phyloP scores from a whole-genome alignment of 208 protist species.

The Herpetomonas samuelpessoai region DNA sequence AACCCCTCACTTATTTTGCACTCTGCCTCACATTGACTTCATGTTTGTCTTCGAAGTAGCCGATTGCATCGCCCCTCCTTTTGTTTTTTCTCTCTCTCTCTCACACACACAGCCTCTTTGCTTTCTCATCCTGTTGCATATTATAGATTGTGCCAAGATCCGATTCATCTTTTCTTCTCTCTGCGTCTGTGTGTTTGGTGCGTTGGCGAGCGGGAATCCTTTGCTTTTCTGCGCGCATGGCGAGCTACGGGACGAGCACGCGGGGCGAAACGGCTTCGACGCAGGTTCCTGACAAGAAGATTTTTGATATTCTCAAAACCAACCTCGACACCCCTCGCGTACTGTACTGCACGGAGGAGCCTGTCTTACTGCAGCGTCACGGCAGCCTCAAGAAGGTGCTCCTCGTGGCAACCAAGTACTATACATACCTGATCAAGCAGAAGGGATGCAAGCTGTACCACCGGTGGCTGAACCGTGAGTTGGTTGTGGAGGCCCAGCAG shows the following conservation, averaged over 20 bases:
- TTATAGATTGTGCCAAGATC: too few relatives aligned
- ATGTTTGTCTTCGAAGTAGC: neutral
- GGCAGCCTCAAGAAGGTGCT: slow-evolving; percentile 51
- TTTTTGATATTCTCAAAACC: slow-evolving; percentile 71
- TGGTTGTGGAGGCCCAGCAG: slow-evolving; percentile 34
- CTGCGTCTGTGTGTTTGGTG: neutral
- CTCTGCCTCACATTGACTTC: neutral
- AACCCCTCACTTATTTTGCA: neutral
- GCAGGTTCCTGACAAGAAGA: slow-evolving; percentile 23
- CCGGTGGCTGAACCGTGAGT: slow-evolving; percentile 63
- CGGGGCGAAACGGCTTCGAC: too few relatives aligned
- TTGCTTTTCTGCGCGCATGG: too few relatives aligned
- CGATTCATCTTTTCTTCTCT: neutral
- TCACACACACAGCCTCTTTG: too few relatives aligned
- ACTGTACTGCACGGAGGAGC: slow-evolving; percentile 45
- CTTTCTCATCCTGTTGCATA: too few relatives aligned
- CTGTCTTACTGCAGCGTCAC: slow-evolving; percentile 47
- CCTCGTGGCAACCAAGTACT: slow-evolving; percentile 63
- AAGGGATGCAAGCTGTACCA: slow-evolving; percentile 76
- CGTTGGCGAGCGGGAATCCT: too few relatives aligned
- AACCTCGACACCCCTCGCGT: slow-evolving; percentile 72
- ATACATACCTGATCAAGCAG: slow-evolving; percentile 80
- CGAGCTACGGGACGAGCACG: too few relatives aligned
- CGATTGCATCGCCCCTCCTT: neutral
- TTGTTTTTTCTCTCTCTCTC: too few relatives aligned